These are phyloP conservation scores for Ogataea allantospora DNA, from an alignment of 805 yeast genomes.

Conservation along the genomic window DNA sequence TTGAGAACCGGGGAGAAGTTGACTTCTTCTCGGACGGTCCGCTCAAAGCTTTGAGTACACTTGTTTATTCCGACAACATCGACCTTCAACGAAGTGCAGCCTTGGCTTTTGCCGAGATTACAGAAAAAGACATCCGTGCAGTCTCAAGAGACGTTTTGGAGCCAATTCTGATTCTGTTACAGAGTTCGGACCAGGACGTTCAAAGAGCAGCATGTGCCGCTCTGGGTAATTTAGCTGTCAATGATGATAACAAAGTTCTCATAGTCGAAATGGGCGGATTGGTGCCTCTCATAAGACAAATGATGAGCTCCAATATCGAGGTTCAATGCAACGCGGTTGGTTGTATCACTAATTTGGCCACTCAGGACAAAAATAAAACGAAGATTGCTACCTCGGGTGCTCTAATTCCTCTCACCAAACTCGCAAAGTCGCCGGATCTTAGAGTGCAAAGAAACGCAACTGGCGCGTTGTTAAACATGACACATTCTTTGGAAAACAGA, in stretches of 20 bases:
- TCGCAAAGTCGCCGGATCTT: slow-evolving; percentile 90
- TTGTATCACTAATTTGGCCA: slow-evolving; percentile 95
- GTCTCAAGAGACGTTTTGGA: slow-evolving; percentile 90
- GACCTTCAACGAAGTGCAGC: slow-evolving; percentile 97
- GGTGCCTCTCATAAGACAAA: slow-evolving; percentile 93
- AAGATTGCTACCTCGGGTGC: slow-evolving; percentile 97
- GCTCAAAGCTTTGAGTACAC: slow-evolving; percentile 81
- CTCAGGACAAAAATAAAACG: slow-evolving; percentile 95
- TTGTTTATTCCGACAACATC: slow-evolving; percentile 91
- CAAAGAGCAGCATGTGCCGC: slow-evolving; percentile 99
- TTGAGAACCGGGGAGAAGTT: slow-evolving; percentile 84
- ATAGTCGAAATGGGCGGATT: slow-evolving; percentile 98
- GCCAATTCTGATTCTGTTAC: slow-evolving; percentile 85
- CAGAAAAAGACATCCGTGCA: slow-evolving; percentile 91
- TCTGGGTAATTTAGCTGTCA: slow-evolving; percentile 95
- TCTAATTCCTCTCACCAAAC: slow-evolving; percentile 85
- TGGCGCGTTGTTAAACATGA: slow-evolving; percentile 96
- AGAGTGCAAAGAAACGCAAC: slow-evolving; percentile 98
- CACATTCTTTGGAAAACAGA: slow-evolving; percentile 95
- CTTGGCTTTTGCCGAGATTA: slow-evolving; percentile 95
- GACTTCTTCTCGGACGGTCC: slow-evolving; percentile 90
- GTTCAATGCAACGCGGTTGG: slow-evolving; percentile 99
- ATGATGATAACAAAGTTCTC: slow-evolving; percentile 87
- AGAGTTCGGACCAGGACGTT: slow-evolving; percentile 87
- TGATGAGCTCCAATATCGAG: slow-evolving; percentile 96